Evolutionary conservation across 164 flowering plant species (phyloP).

Genomic region (Paratinospora sagittata): DNA sequence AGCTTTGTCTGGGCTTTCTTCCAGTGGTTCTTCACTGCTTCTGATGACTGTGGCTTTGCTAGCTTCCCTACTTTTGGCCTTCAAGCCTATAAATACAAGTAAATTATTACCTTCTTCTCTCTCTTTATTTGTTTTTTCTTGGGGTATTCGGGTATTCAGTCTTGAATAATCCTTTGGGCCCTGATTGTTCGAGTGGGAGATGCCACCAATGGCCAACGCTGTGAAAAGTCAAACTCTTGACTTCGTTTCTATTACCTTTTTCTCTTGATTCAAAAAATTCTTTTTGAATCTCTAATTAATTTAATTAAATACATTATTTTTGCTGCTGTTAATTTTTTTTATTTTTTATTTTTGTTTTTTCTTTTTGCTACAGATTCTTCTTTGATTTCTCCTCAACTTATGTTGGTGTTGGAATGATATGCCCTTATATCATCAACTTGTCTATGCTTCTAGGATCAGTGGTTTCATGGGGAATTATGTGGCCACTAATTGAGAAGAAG

Average conservation of each 20-base stretch:
- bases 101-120: background rate
- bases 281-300: too few relatives aligned
- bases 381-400: constrained; percentile 62
- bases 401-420: constrained; percentile 67
- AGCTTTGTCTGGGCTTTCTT: constrained; percentile 32
- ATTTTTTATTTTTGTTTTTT: too few relatives aligned
- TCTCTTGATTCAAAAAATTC: too few relatives aligned
- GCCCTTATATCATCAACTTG: constrained; percentile 38
- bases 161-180: too few relatives aligned
- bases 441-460: constrained; percentile 38
- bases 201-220: too few relatives aligned
- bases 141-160: too few relatives aligned
- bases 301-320: too few relatives aligned
- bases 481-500: constrained; percentile 37
- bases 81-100: constrained; percentile 22
- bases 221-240: too few relatives aligned
- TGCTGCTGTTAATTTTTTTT: too few relatives aligned
- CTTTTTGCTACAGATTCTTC: constrained; percentile 33
- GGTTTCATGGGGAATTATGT: constrained; percentile 42
- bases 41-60: constrained; percentile 24
- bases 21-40: constrained; percentile 30
- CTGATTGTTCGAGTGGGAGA: too few relatives aligned
- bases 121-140: too few relatives aligned
- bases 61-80: constrained; percentile 29
- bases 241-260: too few relatives aligned